phyloP scores from a whole-genome alignment of 805 yeast genomes.

The Teunomyces atbi region DNA sequence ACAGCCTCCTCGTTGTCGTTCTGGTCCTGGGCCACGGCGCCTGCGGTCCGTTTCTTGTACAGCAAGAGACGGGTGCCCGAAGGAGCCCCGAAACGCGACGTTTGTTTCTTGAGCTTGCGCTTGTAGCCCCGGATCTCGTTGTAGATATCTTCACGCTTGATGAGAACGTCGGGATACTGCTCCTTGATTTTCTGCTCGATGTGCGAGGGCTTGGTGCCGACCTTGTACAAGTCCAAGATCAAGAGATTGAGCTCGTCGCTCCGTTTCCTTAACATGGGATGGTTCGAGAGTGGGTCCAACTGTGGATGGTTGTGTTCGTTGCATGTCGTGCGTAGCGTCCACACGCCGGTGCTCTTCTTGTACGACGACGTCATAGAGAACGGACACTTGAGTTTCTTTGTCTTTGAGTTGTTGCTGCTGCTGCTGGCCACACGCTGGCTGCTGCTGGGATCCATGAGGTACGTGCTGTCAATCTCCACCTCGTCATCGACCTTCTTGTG shows the following conservation, averaged over 20 bases:
- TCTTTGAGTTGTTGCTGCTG: conserved; percentile 28
- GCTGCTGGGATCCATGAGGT: conserved; percentile 31
- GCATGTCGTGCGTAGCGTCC: conserved; percentile 54
- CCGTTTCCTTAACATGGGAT: conserved; percentile 57
- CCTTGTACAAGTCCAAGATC: conserved; percentile 50
- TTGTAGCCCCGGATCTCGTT: conserved; percentile 57
- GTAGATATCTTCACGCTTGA: conserved; percentile 57
- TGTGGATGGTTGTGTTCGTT: conserved; percentile 61
- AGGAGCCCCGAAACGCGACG: conserved; percentile 22
- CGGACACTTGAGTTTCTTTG: conserved; percentile 56
- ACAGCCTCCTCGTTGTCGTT: conserved; percentile 9
- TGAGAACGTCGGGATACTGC: conserved; percentile 51
- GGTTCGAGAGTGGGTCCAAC: conserved; percentile 52
- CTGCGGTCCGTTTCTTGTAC: conserved; percentile 22
- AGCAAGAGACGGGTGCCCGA: conserved; percentile 17
- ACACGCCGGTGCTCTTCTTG: conserved; percentile 47
- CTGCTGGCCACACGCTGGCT: neutral
- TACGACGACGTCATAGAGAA: conserved; percentile 58
- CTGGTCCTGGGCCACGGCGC: neutral
- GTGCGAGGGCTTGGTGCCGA: conserved; percentile 55
- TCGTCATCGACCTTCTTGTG: conserved; percentile 21
- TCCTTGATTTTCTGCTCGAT: conserved; percentile 52
- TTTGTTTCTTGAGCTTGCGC: conserved; percentile 46
- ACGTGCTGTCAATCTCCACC: conserved; percentile 31
- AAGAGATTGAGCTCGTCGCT: conserved; percentile 51